Evolutionary conservation across 176 grass and related monocot species (phyloP).

Genomic region (Aegilops sharonensis): DNA sequence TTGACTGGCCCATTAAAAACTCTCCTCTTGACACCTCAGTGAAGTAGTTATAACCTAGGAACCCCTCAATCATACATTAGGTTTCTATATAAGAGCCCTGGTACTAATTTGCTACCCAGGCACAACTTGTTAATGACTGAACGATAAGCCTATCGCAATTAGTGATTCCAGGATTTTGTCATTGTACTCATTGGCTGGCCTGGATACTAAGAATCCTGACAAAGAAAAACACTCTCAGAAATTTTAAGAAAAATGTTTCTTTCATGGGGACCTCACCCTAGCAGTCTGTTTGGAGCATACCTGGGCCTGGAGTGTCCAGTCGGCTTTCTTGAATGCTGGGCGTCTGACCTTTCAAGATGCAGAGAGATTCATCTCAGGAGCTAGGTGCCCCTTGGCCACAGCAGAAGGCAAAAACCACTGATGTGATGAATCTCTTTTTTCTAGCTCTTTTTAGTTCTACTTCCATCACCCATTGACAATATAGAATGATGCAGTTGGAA

Average conservation of each 20-base stretch:
- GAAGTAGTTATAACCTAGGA: neutral
- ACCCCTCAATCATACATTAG: neutral
- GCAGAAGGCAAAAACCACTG: constrained; percentile 14
- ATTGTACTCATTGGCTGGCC: constrained; percentile 6
- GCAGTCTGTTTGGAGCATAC: neutral
- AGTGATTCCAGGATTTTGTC: constrained; percentile 21
- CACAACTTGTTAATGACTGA: neutral
- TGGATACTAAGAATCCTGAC: constrained; percentile 26
- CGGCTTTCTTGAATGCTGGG: neutral
- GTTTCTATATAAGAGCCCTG: neutral
- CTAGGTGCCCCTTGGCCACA: constrained; percentile 21
- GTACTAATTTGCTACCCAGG: neutral
- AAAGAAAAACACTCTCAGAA: neutral
- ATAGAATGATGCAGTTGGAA: neutral
- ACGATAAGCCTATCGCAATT: constrained; percentile 9
- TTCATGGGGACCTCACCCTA: constrained; percentile 11
- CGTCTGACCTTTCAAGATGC: constrained; percentile 27
- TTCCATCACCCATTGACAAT: neutral
- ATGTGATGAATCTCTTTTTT: neutral
- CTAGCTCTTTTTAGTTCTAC: neutral
- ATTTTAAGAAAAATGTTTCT: neutral
- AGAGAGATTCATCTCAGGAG: constrained; percentile 19
- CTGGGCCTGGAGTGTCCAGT: neutral
- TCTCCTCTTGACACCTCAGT: neutral
- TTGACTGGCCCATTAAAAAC: neutral